Percentiles rank a stretch among this genome's conserved stretches.
Evolutionary conservation across 2,329 filamentous ascomycete genomes (phyloP).

Genomic region (Fusarium denticulatum): DNA sequence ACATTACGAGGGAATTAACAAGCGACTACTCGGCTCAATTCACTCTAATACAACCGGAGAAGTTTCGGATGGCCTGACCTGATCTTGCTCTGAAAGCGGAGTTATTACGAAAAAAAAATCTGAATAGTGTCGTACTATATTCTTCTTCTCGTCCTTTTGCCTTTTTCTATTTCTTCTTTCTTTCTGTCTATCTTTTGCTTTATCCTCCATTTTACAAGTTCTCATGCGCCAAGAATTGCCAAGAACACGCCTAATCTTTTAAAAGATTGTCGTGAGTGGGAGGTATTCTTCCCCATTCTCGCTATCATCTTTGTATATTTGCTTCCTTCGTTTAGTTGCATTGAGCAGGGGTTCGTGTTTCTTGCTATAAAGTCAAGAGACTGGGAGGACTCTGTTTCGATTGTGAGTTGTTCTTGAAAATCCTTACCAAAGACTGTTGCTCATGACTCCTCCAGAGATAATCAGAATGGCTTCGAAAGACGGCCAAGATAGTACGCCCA

Average conservation of each 20-base stretch:
- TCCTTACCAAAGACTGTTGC: background rate
- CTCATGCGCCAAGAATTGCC: slow-evolving; percentile 30
- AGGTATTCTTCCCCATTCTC: slow-evolving; percentile 12
- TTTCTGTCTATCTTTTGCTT: background rate
- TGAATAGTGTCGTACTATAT: background rate
- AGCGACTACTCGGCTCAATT: background rate
- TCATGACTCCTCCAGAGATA: background rate
- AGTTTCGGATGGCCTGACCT: slow-evolving; percentile 34
- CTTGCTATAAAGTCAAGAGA: background rate
- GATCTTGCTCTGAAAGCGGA: slow-evolving; percentile 29
- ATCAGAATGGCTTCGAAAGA: slow-evolving; percentile 19
- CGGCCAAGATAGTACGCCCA: slow-evolving; percentile 20
- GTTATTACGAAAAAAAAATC: slow-evolving; percentile 13
- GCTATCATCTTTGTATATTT: background rate
- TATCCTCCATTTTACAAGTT: background rate
- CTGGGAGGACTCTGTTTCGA: background rate
- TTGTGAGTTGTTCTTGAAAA: slow-evolving; percentile 5
- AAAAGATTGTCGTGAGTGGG: slow-evolving; percentile 22
- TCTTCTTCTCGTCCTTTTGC: background rate
- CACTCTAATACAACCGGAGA: slow-evolving; percentile 11
- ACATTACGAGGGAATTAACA: background rate
- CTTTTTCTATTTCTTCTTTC: slow-evolving; percentile 7
- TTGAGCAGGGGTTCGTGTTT: background rate
- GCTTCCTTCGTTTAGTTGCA: slow-evolving; percentile 7
- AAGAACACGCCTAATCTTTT: slow-evolving; percentile 32